A percentile compares a stretch with the other conserved stretches of the same genome.
phyloP scores from a whole-genome alignment of 139 green algal genomes.

The Trebouxia sp. region DNA sequence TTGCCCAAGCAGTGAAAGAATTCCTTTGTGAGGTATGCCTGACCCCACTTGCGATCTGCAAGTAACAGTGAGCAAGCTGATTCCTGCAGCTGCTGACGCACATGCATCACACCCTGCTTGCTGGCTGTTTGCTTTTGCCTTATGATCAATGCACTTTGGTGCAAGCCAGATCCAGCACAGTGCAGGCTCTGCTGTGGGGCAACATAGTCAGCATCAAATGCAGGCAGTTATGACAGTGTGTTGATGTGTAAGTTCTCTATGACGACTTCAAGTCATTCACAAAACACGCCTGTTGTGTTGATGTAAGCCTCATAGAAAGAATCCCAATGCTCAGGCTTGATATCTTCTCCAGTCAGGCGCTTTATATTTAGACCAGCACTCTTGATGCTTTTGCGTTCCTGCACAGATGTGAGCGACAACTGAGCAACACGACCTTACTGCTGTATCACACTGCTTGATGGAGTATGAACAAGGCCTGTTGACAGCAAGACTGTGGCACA shows the following conservation, averaged over 20 bases:
- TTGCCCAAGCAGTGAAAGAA: slow-evolving; percentile 86
- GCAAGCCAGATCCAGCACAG: not conserved
- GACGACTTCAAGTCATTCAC: no score
- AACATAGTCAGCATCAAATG: not conserved
- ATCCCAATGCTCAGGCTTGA: slow-evolving; percentile 78
- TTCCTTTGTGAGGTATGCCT: slow-evolving; percentile 81
- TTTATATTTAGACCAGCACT: slow-evolving; percentile 61
- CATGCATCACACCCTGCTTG: no score
- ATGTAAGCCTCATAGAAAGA: slow-evolving; percentile 81
- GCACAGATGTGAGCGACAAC: not conserved
- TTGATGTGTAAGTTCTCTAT: not conserved
- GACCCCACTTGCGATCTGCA: slow-evolving; percentile 78
- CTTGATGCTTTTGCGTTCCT: slow-evolving; percentile 81
- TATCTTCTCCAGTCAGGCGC: slow-evolving; percentile 64
- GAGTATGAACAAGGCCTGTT: no score
- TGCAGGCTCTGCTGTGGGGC: no score
- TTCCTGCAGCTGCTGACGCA: no score
- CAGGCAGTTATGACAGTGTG: not conserved
- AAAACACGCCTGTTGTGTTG: slow-evolving; percentile 70
- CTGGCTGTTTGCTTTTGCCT: not conserved
- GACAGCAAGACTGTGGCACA: slow-evolving; percentile 34
- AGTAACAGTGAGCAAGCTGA: not conserved
- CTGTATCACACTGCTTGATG: not conserved
- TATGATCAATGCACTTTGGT: not conserved
- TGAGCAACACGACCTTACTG: not conserved